These are phyloP conservation scores for Aspergillus pseudoglaucus DNA, from an alignment of 2,329 filamentous ascomycete genomes.

Conservation along the genomic window DNA sequence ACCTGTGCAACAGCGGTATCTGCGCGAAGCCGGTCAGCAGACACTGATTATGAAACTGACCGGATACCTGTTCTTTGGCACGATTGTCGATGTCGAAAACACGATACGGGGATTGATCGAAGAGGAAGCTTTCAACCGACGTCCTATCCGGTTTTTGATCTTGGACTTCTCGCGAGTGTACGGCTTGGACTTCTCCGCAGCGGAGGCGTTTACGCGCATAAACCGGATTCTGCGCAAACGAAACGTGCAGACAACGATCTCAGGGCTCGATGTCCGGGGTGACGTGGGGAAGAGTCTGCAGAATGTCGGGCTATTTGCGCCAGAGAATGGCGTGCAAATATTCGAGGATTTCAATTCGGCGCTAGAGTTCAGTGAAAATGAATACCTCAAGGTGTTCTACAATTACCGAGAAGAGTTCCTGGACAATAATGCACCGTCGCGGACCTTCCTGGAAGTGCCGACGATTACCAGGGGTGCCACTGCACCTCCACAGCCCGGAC, in stretches of 20 bases:
- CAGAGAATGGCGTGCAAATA: slow-evolving; percentile 67
- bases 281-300: slow-evolving; percentile 71
- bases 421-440: slow-evolving; percentile 9
- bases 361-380: slow-evolving; percentile 90
- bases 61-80: slow-evolving; percentile 97
- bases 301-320: slow-evolving; percentile 74
- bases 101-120: slow-evolving; percentile 76
- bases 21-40: slow-evolving; percentile 78
- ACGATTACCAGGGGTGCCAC: neutral
- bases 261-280: slow-evolving; percentile 69
- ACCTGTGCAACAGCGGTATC: slow-evolving; percentile 77
- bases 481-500: slow-evolving; percentile 12
- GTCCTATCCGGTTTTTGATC: slow-evolving; percentile 82
- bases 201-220: slow-evolving; percentile 89
- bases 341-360: slow-evolving; percentile 89
- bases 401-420: slow-evolving; percentile 53
- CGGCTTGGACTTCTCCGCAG: slow-evolving; percentile 91
- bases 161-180: slow-evolving; percentile 85
- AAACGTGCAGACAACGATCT: slow-evolving; percentile 73
- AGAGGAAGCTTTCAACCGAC: slow-evolving; percentile 68
- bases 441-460: slow-evolving; percentile 25
- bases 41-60: slow-evolving; percentile 87
- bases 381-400: slow-evolving; percentile 76
- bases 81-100: slow-evolving; percentile 90
- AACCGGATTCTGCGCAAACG: slow-evolving; percentile 74